Evolutionary conservation across 2,329 filamentous ascomycete genomes (phyloP), one percentile per base, ranked within the genome.

Genomic region (Pyrenochaeta sp.): DNA sequence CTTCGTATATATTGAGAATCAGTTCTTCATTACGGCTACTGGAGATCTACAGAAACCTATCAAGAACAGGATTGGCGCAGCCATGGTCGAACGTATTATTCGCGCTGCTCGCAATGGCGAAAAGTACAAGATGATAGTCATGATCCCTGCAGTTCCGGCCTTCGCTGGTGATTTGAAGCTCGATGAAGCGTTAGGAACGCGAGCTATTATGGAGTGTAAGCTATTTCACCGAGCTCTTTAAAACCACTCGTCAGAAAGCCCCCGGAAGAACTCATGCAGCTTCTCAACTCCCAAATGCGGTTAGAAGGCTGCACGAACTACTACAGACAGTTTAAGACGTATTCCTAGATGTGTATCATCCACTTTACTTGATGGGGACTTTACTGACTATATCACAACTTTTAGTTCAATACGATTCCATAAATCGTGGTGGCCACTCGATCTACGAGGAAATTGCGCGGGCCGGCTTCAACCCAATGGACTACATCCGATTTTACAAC

Each of bases 1-100:
- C 70, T 92, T 89, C 67, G 77, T 93, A 53, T 93, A 92, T 74
- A 92, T 93, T 31, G 90, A 93, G 72, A 92, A 93, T 67, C 87
- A 91, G 81, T 95, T 95, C 79, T 95, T 95, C 81, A 95, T 95
- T 75, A 95, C 91, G 0, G 90, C 90, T 2, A 93, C 90, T 1
- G 82, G 68, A n/a, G 82, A 90, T 48, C 78, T 86, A 51, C 90
- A 92, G 71, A 82, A 83, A 56, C 90, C 91, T 0, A 85, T 96
- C 40, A 83, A 82, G 66, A 95, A 96, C 77, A 87, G 88, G 72
- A 89, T 96, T 55, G 91, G 91, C 40, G 86, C 85, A 5, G 90
- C 90, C 23, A 90, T 96, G 45, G 91, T 92, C 6, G 87, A 92
- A 60, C 86, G 91, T 31, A 90, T 94, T 60, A 68, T 91, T 17